Base-by-base conservation (phyloP, 176 grass and related monocot genomes). In the Juncus effusus region DNA sequence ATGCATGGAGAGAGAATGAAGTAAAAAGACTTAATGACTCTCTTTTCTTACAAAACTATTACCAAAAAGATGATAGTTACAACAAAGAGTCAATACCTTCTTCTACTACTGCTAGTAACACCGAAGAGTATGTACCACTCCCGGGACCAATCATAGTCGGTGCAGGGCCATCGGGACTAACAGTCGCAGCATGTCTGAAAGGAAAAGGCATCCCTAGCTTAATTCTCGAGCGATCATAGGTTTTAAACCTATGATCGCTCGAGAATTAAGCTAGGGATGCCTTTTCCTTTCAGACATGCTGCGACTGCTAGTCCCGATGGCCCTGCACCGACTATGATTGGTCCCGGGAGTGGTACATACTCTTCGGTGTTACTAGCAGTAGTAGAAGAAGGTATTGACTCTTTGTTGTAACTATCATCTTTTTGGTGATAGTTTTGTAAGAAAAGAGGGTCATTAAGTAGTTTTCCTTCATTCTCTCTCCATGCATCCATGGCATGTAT, bases 271-370 rank as follows among this genome's bases (percentile, higher is more conserved):
- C 88, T 94, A 11, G 44, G 16, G 42, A 99, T 41, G 7, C 81
- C 81, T 73, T 83, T 84, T 64, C 80, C 83, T 74, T 90, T 82
- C 59, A 99, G 85, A 59, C 95, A 94, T 37, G 89, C 95, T 11
- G 89, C 83, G 6, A 85, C 95, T 14, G 95, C 95, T 12, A 99
- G 89, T 5, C 95, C 95, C 45, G 95, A 99, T 64, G 95, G 95
- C 41, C 88, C 95, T 7, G 95, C 95, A 47, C 95, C 95, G 9
- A 99, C 95, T 54, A 99, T 80, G 35, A 99, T 77, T 15, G 95
- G 78, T 37, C 89, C 89, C 9, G 61, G 73, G 19, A 97, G 82
- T 60, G 28, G 47, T 61, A 84, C 54, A 40, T 68, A 72, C 59
- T 75, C 61, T 79, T 76, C 63, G 1, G 74, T 59, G 10, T 44